Evolutionary conservation across 108 stramenopile species (phyloP).

Genomic region (Nannochloropsis gaditana): DNA sequence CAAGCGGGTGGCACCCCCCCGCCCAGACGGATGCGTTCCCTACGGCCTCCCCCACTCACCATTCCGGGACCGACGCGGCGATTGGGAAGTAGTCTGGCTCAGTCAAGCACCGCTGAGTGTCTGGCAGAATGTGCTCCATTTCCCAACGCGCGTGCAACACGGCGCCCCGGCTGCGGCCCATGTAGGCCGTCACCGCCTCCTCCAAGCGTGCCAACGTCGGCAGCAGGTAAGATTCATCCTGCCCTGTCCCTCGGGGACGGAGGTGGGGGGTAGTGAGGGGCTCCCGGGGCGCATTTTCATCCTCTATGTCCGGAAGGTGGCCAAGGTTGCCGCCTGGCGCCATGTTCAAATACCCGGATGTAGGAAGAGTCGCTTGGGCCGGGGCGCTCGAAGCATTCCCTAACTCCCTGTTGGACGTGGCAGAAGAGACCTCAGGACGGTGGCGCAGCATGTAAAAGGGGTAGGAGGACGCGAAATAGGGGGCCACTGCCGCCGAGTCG

Average conservation of each 20-base stretch:
- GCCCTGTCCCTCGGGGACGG: background rate
- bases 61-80: background rate
- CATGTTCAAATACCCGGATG: background rate
- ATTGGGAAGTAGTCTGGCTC: background rate
- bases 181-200: background rate
- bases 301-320: background rate
- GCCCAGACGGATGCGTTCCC: too few species aligned
- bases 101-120: background rate
- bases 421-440: background rate
- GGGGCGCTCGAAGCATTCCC: background rate
- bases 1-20: too few species aligned
- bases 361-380: background rate
- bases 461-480: background rate
- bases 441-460: constrained; percentile 11
- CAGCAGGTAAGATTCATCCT: background rate
- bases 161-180: background rate
- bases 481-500: background rate
- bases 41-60: background rate
- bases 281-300: background rate
- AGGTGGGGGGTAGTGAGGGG: background rate
- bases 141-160: background rate
- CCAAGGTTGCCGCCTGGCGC: background rate
- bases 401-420: too few species aligned
- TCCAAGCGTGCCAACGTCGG: background rate
- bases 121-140: constrained; percentile 3